Evolutionary conservation across 2,329 filamentous ascomycete genomes (phyloP).

Genomic region (Dryadomyces sulphureus): DNA sequence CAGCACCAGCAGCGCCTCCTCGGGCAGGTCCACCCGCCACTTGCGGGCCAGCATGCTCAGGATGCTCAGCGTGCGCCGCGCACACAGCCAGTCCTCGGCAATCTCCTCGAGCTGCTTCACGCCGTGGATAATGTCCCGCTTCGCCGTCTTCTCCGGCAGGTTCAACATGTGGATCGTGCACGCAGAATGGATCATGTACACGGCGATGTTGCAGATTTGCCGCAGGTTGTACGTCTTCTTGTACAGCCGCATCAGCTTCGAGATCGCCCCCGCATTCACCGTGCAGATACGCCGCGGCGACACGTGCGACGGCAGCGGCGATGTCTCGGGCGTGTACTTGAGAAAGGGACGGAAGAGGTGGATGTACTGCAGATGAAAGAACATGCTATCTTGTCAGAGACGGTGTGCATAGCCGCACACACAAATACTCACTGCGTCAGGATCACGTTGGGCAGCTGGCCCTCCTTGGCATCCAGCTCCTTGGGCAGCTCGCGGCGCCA

Average conservation of each 20-base stretch:
- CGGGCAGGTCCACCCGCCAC: slow-evolving; percentile 76
- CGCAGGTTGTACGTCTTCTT: slow-evolving; percentile 82
- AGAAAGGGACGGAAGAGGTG: slow-evolving; percentile 92
- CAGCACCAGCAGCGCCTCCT: slow-evolving; percentile 67
- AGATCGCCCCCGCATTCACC: slow-evolving; percentile 76
- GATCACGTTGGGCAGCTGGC: slow-evolving; percentile 70
- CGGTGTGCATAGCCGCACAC: not conserved
- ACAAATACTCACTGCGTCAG: slow-evolving; percentile 59
- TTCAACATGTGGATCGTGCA: slow-evolving; percentile 92
- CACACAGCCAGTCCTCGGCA: slow-evolving; percentile 85
- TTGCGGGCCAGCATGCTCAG: slow-evolving; percentile 74
- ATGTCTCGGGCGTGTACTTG: slow-evolving; percentile 70
- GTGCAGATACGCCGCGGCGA: slow-evolving; percentile 86
- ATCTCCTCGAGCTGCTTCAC: slow-evolving; percentile 91
- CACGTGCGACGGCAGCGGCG: slow-evolving; percentile 72
- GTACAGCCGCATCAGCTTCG: slow-evolving; percentile 86
- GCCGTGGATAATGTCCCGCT: slow-evolving; percentile 78
- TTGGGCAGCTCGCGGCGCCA: slow-evolving; percentile 76
- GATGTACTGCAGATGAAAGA: slow-evolving; percentile 80
- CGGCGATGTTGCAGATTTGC: slow-evolving; percentile 91
- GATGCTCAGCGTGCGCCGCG: slow-evolving; percentile 70
- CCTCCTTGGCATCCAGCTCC: slow-evolving; percentile 81
- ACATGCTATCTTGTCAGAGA: slow-evolving; percentile 56
- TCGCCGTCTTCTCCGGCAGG: slow-evolving; percentile 79
- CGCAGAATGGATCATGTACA: slow-evolving; percentile 89